A percentile compares a stretch with the other conserved stretches of the same genome.
These are phyloP conservation scores for Geotrichum histeridarum DNA, from an alignment of 1,139 yeast genomes.

Conservation along the genomic window DNA sequence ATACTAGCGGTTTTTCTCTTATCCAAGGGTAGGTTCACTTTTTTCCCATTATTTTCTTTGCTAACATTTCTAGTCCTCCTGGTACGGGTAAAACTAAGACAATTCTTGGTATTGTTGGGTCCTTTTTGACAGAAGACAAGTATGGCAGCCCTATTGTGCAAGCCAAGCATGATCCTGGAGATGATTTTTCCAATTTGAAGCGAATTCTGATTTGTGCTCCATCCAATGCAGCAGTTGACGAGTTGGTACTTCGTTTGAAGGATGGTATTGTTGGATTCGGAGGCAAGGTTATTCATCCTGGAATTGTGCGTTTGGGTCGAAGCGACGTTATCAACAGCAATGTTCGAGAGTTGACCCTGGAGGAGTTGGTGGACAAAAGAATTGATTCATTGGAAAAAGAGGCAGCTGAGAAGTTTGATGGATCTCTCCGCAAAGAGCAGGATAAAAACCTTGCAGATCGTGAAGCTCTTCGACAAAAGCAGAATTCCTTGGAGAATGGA, in stretches of 20 bases:
- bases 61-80: slow-evolving; percentile 51
- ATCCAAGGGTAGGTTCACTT: slow-evolving; percentile 62
- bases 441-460: slow-evolving; percentile 50
- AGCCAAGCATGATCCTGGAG: slow-evolving; percentile 33
- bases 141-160: slow-evolving; percentile 35
- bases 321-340: slow-evolving; percentile 82
- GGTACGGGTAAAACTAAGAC: slow-evolving; percentile 99
- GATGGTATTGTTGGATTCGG: slow-evolving; percentile 55
- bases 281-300: slow-evolving; percentile 60
- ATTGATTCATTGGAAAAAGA: slow-evolving; percentile 46
- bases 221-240: slow-evolving; percentile 98
- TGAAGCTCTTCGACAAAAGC: slow-evolving; percentile 44
- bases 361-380: slow-evolving; percentile 74
- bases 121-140: slow-evolving; percentile 49
- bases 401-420: slow-evolving; percentile 40
- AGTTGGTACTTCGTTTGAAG: slow-evolving; percentile 78
- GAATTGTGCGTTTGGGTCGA: slow-evolving; percentile 83
- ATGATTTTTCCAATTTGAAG: slow-evolving; percentile 34
- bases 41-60: background rate
- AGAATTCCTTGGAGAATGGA: slow-evolving; percentile 30
- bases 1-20: slow-evolving; percentile 70
- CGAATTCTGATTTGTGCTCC: slow-evolving; percentile 91
- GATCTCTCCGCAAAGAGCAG: slow-evolving; percentile 49
- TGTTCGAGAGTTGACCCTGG: slow-evolving; percentile 78
- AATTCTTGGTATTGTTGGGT: slow-evolving; percentile 84